Evolutionary conservation across 2,329 filamentous ascomycete species (phyloP), one percentile per base, ranked within the genome.

Genomic region (Apiospora aurea): DNA sequence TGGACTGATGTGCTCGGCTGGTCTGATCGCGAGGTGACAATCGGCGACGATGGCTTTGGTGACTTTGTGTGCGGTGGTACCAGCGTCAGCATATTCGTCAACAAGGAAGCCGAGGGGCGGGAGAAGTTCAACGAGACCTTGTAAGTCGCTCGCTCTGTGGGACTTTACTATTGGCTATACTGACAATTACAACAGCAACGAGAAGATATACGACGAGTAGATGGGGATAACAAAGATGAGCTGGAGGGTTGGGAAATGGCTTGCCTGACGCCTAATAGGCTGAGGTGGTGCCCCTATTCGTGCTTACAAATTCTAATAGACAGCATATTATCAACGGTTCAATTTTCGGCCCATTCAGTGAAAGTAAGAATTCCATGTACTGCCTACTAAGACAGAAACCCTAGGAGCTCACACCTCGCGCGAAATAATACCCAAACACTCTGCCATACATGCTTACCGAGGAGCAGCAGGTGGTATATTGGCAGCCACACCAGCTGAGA

Each of bases 1-100:
- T 93, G 91, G 91, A 90, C 88, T 0, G 91, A 93, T 79, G 80
- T 93, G 0, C 81, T 91, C 67, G 88, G 85, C 13, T 89, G 87
- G 87, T 83, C 83, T 66, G 77, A 87, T 66, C 82, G 83, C 0
- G 85, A 89, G 74, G 87, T 92, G 0, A 81, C 82, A 44, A 92
- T 94, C 74, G 89, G 89, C 74, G 81, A 85, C 1, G 85, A 89
- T 16, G 91, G 91, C 0, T 91, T 86, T 73, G 91, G 88, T 0
- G 74, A 85, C 43, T 93, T 93, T 75, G 83, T 83, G 0, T 90
- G 89, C 70, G 70, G 70, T 43, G 73, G 73, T 29, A 73, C 71
- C 16, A 75, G 74, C 41, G 73, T 75, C 29, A 74, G 72, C 47
- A 72, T 77, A 61, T 76, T 73, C 41, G 76, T 74, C 2, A 75